Conservation (phyloP, 306 rosid genomes). For the Pueraria montana region DNA sequence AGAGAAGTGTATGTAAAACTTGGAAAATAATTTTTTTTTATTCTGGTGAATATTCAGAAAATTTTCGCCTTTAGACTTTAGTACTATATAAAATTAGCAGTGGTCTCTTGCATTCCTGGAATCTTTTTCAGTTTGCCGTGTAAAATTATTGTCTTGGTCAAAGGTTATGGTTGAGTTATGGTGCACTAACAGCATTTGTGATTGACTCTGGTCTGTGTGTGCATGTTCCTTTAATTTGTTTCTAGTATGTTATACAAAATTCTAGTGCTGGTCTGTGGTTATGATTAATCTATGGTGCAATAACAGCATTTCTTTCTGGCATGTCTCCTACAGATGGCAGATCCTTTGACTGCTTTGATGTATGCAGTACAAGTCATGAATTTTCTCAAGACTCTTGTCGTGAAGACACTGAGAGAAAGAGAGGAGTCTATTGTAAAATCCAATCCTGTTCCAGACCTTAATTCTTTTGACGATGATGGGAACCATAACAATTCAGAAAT, state of each 20-base stretch:
- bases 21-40: neutral
- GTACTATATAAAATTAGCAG: neutral
- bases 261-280: conserved; percentile 10
- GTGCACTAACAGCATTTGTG: conserved; percentile 24
- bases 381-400: conserved; percentile 89
- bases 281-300: conserved; percentile 27
- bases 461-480: conserved; percentile 78
- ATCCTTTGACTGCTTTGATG: conserved; percentile 99
- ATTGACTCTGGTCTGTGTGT: conserved; percentile 21
- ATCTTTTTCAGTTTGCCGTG: neutral
- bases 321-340: conserved; percentile 73
- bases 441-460: conserved; percentile 58
- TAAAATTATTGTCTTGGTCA: neutral
- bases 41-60: conserved; percentile 37
- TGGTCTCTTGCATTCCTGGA: conserved; percentile 4
- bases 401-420: conserved; percentile 77
- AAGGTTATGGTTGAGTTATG: neutral
- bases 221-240: conserved; percentile 1
- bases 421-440: conserved; percentile 76
- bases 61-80: neutral
- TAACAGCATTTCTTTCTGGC: conserved; percentile 44
- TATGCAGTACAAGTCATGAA: conserved; percentile 99
- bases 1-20: neutral
- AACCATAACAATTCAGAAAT: conserved; percentile 67
- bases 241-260: conserved; percentile 20